Conservation (phyloP, 306 rosid species). For the Cucumis cinereus region DNA sequence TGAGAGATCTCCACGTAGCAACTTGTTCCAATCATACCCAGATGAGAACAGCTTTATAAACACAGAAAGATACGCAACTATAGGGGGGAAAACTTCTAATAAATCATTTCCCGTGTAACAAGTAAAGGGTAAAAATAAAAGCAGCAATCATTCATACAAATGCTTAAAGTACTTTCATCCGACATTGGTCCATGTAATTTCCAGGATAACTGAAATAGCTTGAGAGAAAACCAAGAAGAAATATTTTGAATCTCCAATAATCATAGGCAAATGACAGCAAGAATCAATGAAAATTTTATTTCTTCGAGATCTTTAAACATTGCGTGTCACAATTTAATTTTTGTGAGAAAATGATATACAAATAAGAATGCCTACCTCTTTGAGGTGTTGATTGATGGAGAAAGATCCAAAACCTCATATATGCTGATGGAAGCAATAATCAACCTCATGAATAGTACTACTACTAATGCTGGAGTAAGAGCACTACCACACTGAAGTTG, state of each 20-base stretch:
- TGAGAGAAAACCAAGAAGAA: neutral
- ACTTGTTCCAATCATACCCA: neutral
- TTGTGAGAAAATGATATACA: conserved; percentile 13
- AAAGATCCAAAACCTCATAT: conserved; percentile 22
- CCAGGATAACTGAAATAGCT: neutral
- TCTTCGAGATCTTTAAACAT: neutral
- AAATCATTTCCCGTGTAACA: neutral
- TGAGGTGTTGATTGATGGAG: conserved; percentile 20
- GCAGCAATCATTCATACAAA: neutral
- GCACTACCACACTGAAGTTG: conserved; percentile 40
- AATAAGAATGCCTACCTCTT: conserved; percentile 35
- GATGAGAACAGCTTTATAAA: neutral
- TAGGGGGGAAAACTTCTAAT: neutral
- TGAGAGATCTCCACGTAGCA: neutral
- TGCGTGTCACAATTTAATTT: conserved; percentile 9
- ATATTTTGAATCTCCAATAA: neutral
- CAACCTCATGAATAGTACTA: conserved; percentile 12
- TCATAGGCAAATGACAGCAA: neutral
- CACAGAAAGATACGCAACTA: neutral
- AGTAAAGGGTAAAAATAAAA: neutral
- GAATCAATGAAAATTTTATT: conserved; percentile 6
- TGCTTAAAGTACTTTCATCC: neutral
- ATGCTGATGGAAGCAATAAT: conserved; percentile 6
- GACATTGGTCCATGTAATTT: neutral
- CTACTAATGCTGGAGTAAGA: conserved; percentile 13